Evolutionary conservation across 768 basidiomycete genomes (phyloP).

Genomic region (Podaxis sp.): DNA sequence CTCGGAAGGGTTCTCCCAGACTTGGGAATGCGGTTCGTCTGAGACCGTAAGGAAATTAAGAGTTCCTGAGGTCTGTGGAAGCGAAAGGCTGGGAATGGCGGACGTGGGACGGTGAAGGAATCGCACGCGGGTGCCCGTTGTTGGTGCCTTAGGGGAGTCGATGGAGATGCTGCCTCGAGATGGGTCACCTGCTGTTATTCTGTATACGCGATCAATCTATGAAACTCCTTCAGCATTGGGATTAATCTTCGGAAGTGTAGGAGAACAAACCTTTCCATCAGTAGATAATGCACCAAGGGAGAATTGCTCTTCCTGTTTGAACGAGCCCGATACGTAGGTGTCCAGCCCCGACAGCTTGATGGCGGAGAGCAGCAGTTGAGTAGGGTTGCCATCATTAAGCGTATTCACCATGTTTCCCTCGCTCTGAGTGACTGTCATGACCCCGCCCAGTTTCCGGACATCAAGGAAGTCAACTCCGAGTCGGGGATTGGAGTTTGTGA

Average conservation of each 20-base stretch:
- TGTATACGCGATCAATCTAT: slow-evolving; percentile 49
- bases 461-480: slow-evolving; percentile 35
- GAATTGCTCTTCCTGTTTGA: slow-evolving; percentile 58
- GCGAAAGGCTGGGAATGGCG: slow-evolving; percentile 12
- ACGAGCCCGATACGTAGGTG: slow-evolving; percentile 22
- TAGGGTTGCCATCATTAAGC: slow-evolving; percentile 58
- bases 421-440: slow-evolving; percentile 58
- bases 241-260: not conserved
- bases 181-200: slow-evolving; percentile 71
- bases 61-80: slow-evolving; percentile 1
- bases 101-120: slow-evolving; percentile 40
- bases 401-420: slow-evolving; percentile 72
- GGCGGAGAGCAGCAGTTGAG: slow-evolving; percentile 54
- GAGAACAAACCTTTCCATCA: slow-evolving; percentile 27
- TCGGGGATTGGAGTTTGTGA: slow-evolving; percentile 4
- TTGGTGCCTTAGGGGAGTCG: slow-evolving; percentile 50
- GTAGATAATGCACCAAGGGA: slow-evolving; percentile 47
- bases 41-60: slow-evolving; percentile 20
- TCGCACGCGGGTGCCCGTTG: slow-evolving; percentile 50
- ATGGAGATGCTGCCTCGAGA: slow-evolving; percentile 65
- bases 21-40: slow-evolving; percentile 7
- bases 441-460: slow-evolving; percentile 41
- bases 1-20: not conserved
- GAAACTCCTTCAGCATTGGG: not conserved
- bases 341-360: slow-evolving; percentile 38